A percentile compares a stretch with the other conserved stretches of the same genome.
These are phyloP conservation scores for Thuja plicata DNA, from an alignment of 83 land plant species.

Conservation along the genomic window DNA sequence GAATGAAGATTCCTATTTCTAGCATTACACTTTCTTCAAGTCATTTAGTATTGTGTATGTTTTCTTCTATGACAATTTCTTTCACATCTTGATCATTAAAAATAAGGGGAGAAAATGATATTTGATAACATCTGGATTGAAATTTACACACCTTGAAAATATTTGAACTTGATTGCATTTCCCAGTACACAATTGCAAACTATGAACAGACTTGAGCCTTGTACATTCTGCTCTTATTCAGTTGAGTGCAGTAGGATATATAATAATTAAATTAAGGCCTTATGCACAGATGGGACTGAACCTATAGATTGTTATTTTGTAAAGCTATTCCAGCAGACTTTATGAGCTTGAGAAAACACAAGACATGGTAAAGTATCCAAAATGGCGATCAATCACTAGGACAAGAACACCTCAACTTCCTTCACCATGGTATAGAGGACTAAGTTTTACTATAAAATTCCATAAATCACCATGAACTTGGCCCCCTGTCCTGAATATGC, in stretches of 20 bases:
- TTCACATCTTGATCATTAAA: neutral
- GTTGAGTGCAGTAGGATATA: neutral
- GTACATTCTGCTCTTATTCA: neutral
- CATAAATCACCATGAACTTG: neutral
- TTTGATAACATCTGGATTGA: neutral
- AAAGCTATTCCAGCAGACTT: neutral
- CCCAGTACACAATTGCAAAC: neutral
- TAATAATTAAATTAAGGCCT: slow-evolving; percentile 12
- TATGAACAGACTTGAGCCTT: slow-evolving; percentile 3
- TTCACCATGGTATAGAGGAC: neutral
- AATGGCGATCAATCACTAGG: slow-evolving; percentile 4
- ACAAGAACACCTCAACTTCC: neutral
- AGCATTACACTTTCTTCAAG: neutral
- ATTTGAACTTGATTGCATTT: neutral
- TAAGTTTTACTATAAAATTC: neutral
- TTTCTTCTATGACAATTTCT: neutral
- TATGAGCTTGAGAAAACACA: neutral
- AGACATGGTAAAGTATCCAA: neutral
- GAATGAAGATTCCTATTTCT: neutral
- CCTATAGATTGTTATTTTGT: neutral
- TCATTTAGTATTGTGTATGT: neutral
- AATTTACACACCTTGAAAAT: neutral
- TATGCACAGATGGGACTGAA: neutral
- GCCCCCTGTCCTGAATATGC: neutral
- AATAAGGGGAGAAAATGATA: neutral